Evolutionary conservation across 139 green algal species (phyloP).

Genomic region (Chlamydomonas incerta): DNA sequence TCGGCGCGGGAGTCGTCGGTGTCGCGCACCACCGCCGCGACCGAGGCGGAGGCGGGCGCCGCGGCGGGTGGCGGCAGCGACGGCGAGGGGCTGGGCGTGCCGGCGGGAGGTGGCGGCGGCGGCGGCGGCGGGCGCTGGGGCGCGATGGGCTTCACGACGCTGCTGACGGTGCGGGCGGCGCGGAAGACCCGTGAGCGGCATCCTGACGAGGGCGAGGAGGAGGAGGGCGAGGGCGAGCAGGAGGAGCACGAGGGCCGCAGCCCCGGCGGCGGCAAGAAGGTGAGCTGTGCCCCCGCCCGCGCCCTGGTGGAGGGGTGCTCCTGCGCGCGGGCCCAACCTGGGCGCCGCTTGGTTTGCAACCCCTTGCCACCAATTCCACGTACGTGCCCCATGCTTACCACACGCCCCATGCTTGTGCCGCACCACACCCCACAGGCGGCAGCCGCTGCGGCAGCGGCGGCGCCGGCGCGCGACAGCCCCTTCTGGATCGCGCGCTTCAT

Average conservation of each 20-base stretch:
- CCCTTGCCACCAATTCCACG: too few species aligned
- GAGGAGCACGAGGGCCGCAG: neutral
- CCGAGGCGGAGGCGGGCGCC: neutral
- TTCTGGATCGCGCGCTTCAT: slow-evolving; percentile 52
- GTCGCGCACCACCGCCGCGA: neutral
- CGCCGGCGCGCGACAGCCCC: slow-evolving; percentile 15
- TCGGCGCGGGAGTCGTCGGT: neutral
- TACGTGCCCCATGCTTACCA: too few species aligned
- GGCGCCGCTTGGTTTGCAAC: too few species aligned
- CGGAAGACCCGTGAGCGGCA: neutral
- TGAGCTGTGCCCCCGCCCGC: too few species aligned
- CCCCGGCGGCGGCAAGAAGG: too few species aligned
- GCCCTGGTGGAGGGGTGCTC: too few species aligned
- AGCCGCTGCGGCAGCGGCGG: neutral
- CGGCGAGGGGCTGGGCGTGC: neutral
- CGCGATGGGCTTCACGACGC: neutral
- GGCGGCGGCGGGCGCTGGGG: neutral
- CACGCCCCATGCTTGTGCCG: too few species aligned
- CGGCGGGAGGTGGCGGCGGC: neutral
- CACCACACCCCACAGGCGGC: too few species aligned
- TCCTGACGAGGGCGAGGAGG: neutral
- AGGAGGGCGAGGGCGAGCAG: neutral
- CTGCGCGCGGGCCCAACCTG: too few species aligned
- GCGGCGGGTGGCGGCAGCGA: neutral
- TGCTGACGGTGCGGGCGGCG: neutral